Conservation (phyloP, 78 protist species). For the Dictyostelium firmibasis region DNA sequence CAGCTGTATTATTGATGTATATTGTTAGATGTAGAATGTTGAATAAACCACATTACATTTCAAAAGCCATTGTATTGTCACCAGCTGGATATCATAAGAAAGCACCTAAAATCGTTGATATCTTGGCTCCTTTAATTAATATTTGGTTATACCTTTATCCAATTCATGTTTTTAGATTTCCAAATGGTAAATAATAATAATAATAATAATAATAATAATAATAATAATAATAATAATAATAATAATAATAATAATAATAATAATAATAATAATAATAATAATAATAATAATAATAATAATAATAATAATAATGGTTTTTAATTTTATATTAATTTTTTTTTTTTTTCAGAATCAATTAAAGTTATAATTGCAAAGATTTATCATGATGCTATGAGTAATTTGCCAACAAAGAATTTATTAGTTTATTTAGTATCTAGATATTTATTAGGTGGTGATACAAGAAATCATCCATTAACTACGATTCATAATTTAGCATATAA, state of each 20-base stretch:
- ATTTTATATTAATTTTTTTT: background rate
- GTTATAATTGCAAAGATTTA: conserved; percentile 46
- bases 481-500: conserved; percentile 65
- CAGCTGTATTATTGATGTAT: conserved; percentile 62
- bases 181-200: background rate
- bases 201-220: no score
- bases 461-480: conserved; percentile 57
- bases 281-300: no score
- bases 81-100: conserved; percentile 71
- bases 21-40: conserved; percentile 43
- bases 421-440: conserved; percentile 36
- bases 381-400: conserved; percentile 64
- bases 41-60: conserved; percentile 43
- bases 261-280: no score
- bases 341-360: background rate
- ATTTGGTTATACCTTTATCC: conserved; percentile 39
- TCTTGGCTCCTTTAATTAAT: conserved; percentile 57
- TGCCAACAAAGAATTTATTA: conserved; percentile 47
- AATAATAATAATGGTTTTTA: no score
- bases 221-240: no score
- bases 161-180: conserved; percentile 58
- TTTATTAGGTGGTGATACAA: conserved; percentile 62
- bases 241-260: no score
- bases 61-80: conserved; percentile 40
- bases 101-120: conserved; percentile 61